phyloP scores from a whole-genome alignment of 768 basidiomycete genomes.

The Podaxis sp. region DNA sequence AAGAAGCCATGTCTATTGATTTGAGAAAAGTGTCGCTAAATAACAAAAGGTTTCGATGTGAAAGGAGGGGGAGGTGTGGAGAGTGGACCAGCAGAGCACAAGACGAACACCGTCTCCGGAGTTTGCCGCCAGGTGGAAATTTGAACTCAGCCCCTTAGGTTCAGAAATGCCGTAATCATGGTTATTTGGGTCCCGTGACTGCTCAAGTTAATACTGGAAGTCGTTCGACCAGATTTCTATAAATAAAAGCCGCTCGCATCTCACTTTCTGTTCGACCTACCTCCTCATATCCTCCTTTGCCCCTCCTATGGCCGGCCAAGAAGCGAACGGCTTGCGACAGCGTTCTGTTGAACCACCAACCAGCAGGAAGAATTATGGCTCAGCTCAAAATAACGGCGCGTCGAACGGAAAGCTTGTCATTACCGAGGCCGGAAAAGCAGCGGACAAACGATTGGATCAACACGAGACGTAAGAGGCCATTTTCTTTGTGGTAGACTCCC shows the following conservation, averaged over 20 bases:
- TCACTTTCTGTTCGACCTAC: background rate
- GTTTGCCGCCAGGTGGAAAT: background rate
- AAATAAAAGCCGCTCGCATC: background rate
- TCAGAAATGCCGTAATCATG: background rate
- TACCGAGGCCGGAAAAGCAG: conserved; percentile 69
- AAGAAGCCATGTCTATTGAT: conserved; percentile 66
- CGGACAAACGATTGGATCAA: conserved; percentile 69
- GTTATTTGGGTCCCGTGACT: too few relatives aligned
- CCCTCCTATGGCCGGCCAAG: conserved; percentile 12
- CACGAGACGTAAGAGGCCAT: conserved; percentile 48
- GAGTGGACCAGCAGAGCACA: background rate
- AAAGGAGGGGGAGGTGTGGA: background rate
- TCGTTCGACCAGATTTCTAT: conserved; percentile 17
- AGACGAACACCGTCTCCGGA: background rate
- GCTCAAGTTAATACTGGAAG: background rate
- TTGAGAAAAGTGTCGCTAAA: conserved; percentile 17
- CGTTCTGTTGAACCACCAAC: conserved; percentile 11
- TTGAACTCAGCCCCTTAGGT: background rate
- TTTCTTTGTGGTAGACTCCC: background rate
- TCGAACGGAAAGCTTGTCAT: conserved; percentile 29
- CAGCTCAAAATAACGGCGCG: conserved; percentile 14
- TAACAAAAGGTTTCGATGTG: conserved; percentile 5
- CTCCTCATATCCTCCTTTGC: background rate
- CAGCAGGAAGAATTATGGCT: conserved; percentile 12
- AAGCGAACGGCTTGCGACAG: conserved; percentile 11